Evolutionary conservation across 2,329 filamentous ascomycete species (phyloP), one percentile per base, ranked within the genome.

Genomic region (Trichophyton equinum): DNA sequence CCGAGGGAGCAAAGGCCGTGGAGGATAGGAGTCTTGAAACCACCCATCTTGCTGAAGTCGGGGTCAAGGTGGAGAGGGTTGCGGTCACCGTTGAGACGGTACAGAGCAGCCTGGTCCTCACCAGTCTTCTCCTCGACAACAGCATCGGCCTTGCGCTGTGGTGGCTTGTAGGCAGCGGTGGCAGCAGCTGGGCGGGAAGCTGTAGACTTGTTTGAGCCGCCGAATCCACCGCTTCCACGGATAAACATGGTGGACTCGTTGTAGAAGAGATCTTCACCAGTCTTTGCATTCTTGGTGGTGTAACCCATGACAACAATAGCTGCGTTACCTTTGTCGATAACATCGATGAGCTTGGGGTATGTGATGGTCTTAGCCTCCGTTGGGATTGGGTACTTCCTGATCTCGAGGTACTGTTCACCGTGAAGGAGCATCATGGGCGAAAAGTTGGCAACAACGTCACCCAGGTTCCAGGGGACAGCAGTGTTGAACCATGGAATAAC

Each of bases 391-490:
- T 85, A 95, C 75, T 92, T 90, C 72, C 86, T 85, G 70, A 99
- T 83, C 77, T 99, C 94, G 65, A 99, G 89, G 78, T 91, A 99
- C 76, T 99, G 94, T 81, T 99, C 94, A 72, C 94, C 94, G 78
- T 99, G 94, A 25, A 99, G 87, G 58, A 99, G 85, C 91, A 96
- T 96, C 90, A 96, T 96, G 64, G 91, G 92, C 42, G 85, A 90
- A 81, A 96, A 99, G 81, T 97, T 95, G 73, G 91, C 91, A 30
- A 97, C 87, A 64, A 99, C 82, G 61, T 91, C 84, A 70, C 85
- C 83, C 69, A 94, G 82, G 74, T 81, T 85, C 79, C 88, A 97
- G 30, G 92, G 89, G 63, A 85, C 79, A 66, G 88, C 81, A 63
- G 90, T 86, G 76, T 87, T 87, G 78, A 97, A 96, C 69, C 86